Base-by-base conservation (phyloP, 345 rosid genomes). In the Microthlaspi erraticum region DNA sequence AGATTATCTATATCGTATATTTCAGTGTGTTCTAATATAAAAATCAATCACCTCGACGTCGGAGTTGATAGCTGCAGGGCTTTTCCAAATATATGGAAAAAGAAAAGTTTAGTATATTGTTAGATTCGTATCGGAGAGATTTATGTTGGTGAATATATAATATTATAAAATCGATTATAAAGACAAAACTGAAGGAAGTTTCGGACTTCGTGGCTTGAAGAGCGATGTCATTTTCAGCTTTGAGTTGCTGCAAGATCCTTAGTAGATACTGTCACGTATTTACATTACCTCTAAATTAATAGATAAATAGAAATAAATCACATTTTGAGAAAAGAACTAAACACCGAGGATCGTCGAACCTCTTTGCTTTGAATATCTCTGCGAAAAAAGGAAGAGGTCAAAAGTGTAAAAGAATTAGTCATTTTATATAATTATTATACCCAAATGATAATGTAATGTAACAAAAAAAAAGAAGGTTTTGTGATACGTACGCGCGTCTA, bases 171-270 rank as follows among this genome's bases (percentile, higher is more conserved):
- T 14, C 8, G 20, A 43, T 33, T 14, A 52, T 34, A 54, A 36
- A 23, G 16, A 60, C 8, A 23, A 54, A 60, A 60, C 7, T 20
- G 37, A 66, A 58, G 20, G n/a, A 41, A 32, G 41, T 9, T 64
- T 70, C 82, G 53, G 36, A 88, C 94, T 79, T 83, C 7, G 91
- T 79, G 5, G 60, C 70, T 45, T 83, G 86, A 68, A 83, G 85
- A 64, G 89, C 87, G 41, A 80, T 78, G 68, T 86, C 89, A 65
- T 84, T 83, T 73, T 88, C 91, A 54, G 60, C 72, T 77, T 84
- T 86, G 11, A 86, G 84, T 63, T 81, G 83, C 68, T 84, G 86
- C 51, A 88, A 77, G 16, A 70, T 78, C 78, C 89, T 83, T 12
- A 88, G 71, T 73, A 88, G 54, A 60, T 68, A 79, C 93, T 88